Evolutionary conservation across 2,329 filamentous ascomycete genomes (phyloP), one percentile per base, ranked within the genome.

Genomic region (Beauveria pseudobassiana): DNA sequence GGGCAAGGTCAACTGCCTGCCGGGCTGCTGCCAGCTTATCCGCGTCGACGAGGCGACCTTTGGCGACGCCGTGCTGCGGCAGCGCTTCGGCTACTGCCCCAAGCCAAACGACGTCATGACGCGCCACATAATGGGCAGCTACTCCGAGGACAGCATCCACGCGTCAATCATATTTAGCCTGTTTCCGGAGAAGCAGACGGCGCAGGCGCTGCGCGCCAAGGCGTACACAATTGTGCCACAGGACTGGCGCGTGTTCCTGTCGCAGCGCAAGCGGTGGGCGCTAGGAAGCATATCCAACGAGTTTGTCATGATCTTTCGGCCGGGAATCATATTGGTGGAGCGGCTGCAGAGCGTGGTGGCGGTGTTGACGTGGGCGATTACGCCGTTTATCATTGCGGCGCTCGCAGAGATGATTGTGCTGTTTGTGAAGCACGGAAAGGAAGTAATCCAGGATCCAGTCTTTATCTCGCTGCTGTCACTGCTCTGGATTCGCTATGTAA

Each of bases 131-230:
- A 78, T 79, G 67, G 78, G 77, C 14, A 78, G 75, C 20, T 78
- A 78, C 45, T 80, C 77, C 3, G 79, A 81, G 62, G 79, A 81
- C 57, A 75, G 76, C 51, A 80, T 80, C 63, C 78, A 81, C 59
- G 78, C 78, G 1, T 78, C 75, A 63, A 75, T 79, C 64, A 78
- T 81, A 65, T 76, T 80, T 59, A 78, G 77, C 62, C 70, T 76
- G 12, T 77, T 74, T 63, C 77, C 78, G 0, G 66, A 74, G 24
- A 75, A 74, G 34, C 73, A 75, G 53, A 81, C 78, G 0, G 74
- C 77, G 0, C 79, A 81, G 66, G 78, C 78, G 0, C 71, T 81
- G 2, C 72, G 72, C 0, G 78, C 79, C 34, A 75, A 77, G 58
- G 78, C 78, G 12, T 80, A 73, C 64, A 80, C 78, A 1, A 76